Evolutionary conservation across 129 eudicot species (phyloP).

Genomic region (Rutidosis leptorrhynchoides): DNA sequence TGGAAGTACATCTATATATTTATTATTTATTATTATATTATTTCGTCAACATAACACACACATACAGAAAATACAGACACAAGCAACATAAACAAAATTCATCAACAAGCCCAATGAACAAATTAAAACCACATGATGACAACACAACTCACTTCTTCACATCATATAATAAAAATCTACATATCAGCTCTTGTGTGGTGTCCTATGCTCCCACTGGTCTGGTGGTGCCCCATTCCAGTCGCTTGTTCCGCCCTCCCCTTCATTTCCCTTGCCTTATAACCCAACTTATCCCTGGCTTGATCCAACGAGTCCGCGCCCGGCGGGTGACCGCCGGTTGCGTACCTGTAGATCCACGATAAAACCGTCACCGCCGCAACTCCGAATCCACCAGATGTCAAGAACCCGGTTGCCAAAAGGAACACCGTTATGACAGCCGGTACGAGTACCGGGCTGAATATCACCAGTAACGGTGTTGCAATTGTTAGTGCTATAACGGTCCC

Average conservation of each 20-base stretch:
- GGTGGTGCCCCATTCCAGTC: conserved; percentile 29
- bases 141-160: no score
- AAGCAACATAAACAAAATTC: background rate
- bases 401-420: conserved; percentile 46
- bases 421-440: conserved; percentile 51
- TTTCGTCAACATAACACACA: background rate
- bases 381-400: conserved; percentile 57
- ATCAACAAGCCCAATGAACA: background rate
- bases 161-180: no score
- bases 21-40: no score
- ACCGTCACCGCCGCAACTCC: conserved; percentile 59
- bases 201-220: conserved; percentile 23
- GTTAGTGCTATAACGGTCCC: conserved; percentile 53
- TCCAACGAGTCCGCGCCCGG: conserved; percentile 48
- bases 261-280: conserved; percentile 53
- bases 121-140: no score
- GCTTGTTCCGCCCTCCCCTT: conserved; percentile 55
- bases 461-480: conserved; percentile 52
- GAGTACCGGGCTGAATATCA: conserved; percentile 62
- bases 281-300: conserved; percentile 44
- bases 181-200: conserved; percentile 26
- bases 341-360: conserved; percentile 59
- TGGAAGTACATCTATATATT: background rate
- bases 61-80: background rate
- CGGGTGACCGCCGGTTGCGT: conserved; percentile 51